These are phyloP conservation scores for Pestalotiopsis sp. DNA, from an alignment of 2,329 filamentous ascomycete species.

Conservation along the genomic window DNA sequence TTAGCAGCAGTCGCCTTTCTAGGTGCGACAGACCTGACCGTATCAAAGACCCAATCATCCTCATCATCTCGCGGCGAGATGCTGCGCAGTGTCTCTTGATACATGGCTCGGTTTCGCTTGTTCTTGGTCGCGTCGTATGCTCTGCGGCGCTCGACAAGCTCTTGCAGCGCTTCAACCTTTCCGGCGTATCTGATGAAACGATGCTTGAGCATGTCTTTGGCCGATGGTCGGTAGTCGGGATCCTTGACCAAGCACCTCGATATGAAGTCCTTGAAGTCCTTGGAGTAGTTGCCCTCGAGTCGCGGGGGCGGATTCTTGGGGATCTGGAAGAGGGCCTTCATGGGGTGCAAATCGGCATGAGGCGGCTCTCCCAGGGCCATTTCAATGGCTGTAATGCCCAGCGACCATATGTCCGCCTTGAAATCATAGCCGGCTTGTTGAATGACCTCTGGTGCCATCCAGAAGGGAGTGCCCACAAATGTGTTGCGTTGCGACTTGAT, in stretches of 20 bases:
- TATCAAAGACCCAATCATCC: conserved; percentile 96
- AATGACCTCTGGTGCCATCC: conserved; percentile 96
- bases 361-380: conserved; percentile 89
- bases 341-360: conserved; percentile 81
- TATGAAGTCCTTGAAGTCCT: conserved; percentile 93
- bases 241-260: conserved; percentile 91
- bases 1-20: conserved; percentile 54
- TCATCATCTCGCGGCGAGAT: conserved; percentile 69
- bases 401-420: conserved; percentile 91
- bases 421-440: conserved; percentile 83
- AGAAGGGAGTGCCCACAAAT: conserved; percentile 95
- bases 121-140: conserved; percentile 77
- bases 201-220: conserved; percentile 85
- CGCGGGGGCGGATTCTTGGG: conserved; percentile 85
- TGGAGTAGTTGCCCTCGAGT: conserved; percentile 84
- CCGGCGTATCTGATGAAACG: conserved; percentile 86
- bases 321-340: conserved; percentile 92
- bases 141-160: conserved; percentile 82
- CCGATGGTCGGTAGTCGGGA: conserved; percentile 79
- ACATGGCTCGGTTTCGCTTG: conserved; percentile 77
- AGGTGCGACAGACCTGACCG: conserved; percentile 73
- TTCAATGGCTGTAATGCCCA: conserved; percentile 91
- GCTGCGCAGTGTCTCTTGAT: conserved; percentile 86
- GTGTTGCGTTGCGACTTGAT: conserved; percentile 98
- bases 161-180: conserved; percentile 84